These are phyloP conservation scores for Cryptosporidium ryanae DNA, from an alignment of 169 alveolate species.

Conservation along the genomic window DNA sequence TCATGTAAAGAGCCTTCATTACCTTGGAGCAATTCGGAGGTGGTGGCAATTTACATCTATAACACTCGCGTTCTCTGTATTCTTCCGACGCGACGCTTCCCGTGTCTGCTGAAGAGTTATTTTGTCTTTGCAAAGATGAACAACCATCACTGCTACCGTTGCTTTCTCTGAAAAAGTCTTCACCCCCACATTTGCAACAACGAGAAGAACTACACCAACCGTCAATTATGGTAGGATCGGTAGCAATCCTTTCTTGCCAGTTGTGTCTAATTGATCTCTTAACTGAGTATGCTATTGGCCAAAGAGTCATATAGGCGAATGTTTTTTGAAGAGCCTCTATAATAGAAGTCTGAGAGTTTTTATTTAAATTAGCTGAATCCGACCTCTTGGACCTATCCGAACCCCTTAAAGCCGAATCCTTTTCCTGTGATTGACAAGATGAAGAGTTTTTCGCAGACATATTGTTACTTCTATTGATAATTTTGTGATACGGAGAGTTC, in stretches of 20 bases:
- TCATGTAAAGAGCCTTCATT: conserved; percentile 83
- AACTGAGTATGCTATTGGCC: conserved; percentile 83
- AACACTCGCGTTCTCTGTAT: conserved; percentile 8
- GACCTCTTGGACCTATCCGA: conserved; percentile 35
- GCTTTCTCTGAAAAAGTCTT: not conserved
- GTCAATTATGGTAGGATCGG: conserved; percentile 42
- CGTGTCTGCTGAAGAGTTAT: not conserved
- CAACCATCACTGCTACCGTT: not conserved
- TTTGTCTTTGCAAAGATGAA: not conserved
- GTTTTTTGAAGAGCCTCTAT: conserved; percentile 86
- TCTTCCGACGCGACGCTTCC: not conserved
- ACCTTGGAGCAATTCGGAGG: conserved; percentile 80
- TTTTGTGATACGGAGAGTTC: conserved; percentile 23
- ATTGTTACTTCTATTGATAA: not conserved
- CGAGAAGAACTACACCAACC: conserved; percentile 61
- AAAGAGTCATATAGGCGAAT: conserved; percentile 87
- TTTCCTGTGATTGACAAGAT: not conserved
- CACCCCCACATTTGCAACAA: conserved; percentile 78
- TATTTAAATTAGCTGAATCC: conserved; percentile 1
- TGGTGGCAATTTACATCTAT: conserved; percentile 76
- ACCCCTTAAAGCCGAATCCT: not conserved
- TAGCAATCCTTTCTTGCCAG: conserved; percentile 61
- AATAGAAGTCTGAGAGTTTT: conserved; percentile 65
- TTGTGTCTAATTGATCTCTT: conserved; percentile 60
- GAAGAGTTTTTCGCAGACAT: too few relatives aligned